Evolutionary conservation across 805 yeast species (phyloP).

Genomic region (Yamadazyma ubonensis): DNA sequence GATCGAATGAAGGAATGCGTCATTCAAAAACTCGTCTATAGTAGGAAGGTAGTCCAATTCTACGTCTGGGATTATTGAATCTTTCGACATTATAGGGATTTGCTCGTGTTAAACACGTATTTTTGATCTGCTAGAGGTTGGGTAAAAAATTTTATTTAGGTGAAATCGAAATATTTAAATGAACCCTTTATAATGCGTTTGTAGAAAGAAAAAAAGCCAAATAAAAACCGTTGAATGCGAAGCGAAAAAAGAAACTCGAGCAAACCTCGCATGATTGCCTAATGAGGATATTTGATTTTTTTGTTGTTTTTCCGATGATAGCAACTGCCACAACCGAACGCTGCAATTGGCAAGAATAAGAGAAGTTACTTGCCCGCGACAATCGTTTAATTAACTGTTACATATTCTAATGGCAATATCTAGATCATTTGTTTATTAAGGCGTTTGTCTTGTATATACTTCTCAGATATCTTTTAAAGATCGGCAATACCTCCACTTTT

Average conservation of each 20-base stretch:
- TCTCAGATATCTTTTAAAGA: no score
- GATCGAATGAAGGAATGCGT: constrained; percentile 29
- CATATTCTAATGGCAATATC: not conserved
- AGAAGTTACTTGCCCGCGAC: not conserved
- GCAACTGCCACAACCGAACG: not conserved
- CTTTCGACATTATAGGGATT: not conserved
- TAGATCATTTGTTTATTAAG: not conserved
- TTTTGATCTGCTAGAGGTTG: not conserved
- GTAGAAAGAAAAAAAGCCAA: constrained; percentile 1
- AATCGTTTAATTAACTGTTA: not conserved
- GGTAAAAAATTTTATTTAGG: not conserved
- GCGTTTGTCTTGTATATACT: no score
- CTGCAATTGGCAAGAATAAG: constrained; percentile 1
- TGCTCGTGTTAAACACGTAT: no score
- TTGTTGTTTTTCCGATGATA: not conserved
- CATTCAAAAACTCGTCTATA: constrained; percentile 31
- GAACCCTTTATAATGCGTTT: constrained; percentile 4
- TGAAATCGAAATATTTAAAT: not conserved
- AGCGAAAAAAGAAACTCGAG: constrained; percentile 4
- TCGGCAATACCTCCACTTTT: not conserved
- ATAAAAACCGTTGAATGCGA: constrained; percentile 5
- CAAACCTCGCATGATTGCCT: not conserved
- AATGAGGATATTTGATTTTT: constrained; percentile 1
- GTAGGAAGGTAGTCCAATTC: constrained; percentile 9
- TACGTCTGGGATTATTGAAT: not conserved